Evolutionary conservation across 345 rosid species (phyloP).

Genomic region (Citrus trifoliata): DNA sequence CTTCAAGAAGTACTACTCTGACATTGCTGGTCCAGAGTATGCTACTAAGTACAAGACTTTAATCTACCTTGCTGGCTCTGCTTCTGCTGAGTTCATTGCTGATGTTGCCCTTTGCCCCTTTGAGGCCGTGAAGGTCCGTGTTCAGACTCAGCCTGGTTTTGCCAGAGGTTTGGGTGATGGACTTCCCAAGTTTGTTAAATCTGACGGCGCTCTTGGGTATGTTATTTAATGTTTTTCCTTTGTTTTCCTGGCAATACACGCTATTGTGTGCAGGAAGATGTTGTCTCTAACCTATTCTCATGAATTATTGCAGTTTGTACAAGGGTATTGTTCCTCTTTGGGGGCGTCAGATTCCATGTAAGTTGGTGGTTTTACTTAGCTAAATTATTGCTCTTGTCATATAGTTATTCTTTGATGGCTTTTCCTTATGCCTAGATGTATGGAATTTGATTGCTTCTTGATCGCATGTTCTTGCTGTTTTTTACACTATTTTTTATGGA

Average conservation of each 20-base stretch:
- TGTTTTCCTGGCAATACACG: background rate
- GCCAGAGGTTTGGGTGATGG: slow-evolving; percentile 97
- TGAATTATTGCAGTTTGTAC: slow-evolving; percentile 61
- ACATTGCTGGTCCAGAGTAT: slow-evolving; percentile 91
- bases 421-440: background rate
- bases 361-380: slow-evolving; percentile 23
- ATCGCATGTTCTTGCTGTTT: background rate
- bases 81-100: slow-evolving; percentile 95
- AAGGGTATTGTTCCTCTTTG: slow-evolving; percentile 96
- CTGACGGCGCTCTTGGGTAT: slow-evolving; percentile 91
- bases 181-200: slow-evolving; percentile 81
- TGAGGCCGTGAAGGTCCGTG: slow-evolving; percentile 99
- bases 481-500: background rate
- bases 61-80: slow-evolving; percentile 98
- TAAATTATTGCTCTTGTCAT: background rate
- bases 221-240: slow-evolving; percentile 11
- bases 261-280: background rate
- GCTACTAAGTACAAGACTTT: slow-evolving; percentile 84
- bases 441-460: background rate
- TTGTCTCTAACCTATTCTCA: slow-evolving; percentile 1
- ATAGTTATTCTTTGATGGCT: background rate
- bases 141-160: slow-evolving; percentile 99
- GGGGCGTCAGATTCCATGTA: slow-evolving; percentile 99
- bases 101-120: slow-evolving; percentile 94
- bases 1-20: slow-evolving; percentile 91